Evolutionary conservation across 441 rosid genomes (phyloP).

Genomic region (Croton laevigatus): DNA sequence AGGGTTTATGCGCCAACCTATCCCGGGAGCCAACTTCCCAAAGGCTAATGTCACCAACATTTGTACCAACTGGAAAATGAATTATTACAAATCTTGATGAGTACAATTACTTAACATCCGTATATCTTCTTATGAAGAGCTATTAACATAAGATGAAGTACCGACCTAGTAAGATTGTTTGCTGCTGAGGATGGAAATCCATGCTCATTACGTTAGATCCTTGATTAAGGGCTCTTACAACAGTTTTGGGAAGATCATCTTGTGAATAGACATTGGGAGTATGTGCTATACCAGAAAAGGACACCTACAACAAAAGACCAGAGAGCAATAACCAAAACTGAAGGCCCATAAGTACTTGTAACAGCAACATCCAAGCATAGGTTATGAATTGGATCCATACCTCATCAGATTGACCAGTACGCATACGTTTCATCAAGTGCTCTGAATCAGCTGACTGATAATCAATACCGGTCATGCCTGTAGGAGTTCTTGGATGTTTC

Average conservation of each 20-base stretch:
- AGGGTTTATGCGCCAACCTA: conserved; percentile 54
- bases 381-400: conserved; percentile 29
- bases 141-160: conserved; percentile 8
- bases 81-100: conserved; percentile 4
- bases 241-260: conserved; percentile 74
- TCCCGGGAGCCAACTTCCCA: conserved; percentile 81
- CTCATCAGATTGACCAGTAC: conserved; percentile 65
- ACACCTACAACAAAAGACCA: conserved; percentile 17
- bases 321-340: not conserved
- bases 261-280: conserved; percentile 51
- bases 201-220: conserved; percentile 75
- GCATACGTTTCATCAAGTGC: conserved; percentile 68
- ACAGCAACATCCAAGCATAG: not conserved
- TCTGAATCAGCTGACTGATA: conserved; percentile 70
- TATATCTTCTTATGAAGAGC: not conserved
- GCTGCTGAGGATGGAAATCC: conserved; percentile 85
- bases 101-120: not conserved
- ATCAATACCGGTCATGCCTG: conserved; percentile 59
- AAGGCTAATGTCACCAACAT: conserved; percentile 63
- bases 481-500: conserved; percentile 69
- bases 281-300: conserved; percentile 50
- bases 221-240: conserved; percentile 47
- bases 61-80: conserved; percentile 60
- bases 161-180: conserved; percentile 68
- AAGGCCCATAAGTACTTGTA: not conserved